Evolutionary conservation across 495 filamentous ascomycete genomes (phyloP), one percentile per base, ranked within the genome.

Genomic region (Podospora didyma): DNA sequence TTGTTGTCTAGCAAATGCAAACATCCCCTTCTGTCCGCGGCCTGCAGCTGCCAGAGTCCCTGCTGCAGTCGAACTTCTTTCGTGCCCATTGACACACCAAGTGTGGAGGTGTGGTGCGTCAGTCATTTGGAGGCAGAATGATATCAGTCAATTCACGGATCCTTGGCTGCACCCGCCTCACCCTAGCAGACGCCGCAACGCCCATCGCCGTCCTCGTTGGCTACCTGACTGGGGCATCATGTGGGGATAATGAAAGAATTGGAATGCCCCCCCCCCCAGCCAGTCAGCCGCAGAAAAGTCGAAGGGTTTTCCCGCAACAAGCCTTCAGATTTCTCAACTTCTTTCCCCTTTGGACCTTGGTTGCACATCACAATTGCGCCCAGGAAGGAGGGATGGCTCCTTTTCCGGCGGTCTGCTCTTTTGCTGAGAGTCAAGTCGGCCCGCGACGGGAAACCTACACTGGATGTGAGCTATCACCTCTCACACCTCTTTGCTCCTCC

Each of bases 401-500:
- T 9, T 31, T 31, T 31, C 9, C 9, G 26, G 26, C 9, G 3
- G 26, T 9, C 39, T 42, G 39, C 14, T 17, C n/a, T 16, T 14
- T 5, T 5, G n/a, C 14, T 19, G n/a, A 26, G 19, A 20, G n/a
- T 10, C 10, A 52, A 19, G 49, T 52, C 49, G 49, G 49, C 31
- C 49, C 28, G 49, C 31, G n/a, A 21, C 19, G 49, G 49, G 19
- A 52, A 31, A 52, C 49, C 14, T 44, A n/a, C 41, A 14, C 12
- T 52, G 24, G 35, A 52, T 52, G 49, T 42, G 28, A 52, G 49
- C 49, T 52, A 31, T 52, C 49, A 52, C 17, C 3, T 50, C 16
- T 50, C 48, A 14, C 22, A n/a, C 26, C 4, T 31, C 26, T 9
- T 31, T 31, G 3, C 26, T 19, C n/a, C 23, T 50, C 48, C 19